A percentile compares a stretch with the other conserved stretches of the same genome.
Conservation (phyloP, 805 yeast species). For the Sugiyamaella marilandica region DNA sequence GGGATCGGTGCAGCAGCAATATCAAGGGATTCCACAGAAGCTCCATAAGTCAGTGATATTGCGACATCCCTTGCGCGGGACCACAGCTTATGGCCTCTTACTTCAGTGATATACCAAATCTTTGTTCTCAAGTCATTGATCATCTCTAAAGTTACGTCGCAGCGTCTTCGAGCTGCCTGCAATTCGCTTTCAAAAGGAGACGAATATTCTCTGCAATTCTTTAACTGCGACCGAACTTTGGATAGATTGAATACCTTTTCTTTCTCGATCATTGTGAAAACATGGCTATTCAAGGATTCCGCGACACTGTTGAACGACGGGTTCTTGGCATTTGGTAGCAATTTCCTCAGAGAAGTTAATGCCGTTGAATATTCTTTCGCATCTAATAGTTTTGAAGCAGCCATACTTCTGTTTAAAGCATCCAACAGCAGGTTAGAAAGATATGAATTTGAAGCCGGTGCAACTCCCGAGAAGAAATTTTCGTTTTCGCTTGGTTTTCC, state of each 20-base stretch:
- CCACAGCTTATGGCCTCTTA: conserved; percentile 22
- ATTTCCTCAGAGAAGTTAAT: conserved; percentile 13
- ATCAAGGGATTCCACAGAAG: conserved; percentile 2
- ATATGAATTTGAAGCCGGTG: conserved; percentile 2
- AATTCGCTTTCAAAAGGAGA: conserved; percentile 16
- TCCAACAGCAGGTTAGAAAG: conserved; percentile 14
- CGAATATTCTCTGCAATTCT: conserved; percentile 9
- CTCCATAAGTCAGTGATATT: conserved; percentile 15
- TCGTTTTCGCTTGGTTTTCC: neutral
- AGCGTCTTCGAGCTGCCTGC: conserved; percentile 7
- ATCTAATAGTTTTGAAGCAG: conserved; percentile 17
- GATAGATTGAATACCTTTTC: conserved; percentile 13
- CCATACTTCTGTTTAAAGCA: conserved; percentile 12
- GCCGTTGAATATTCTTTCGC: conserved; percentile 21
- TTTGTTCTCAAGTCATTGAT: conserved; percentile 22
- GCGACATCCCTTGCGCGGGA: conserved; percentile 27
- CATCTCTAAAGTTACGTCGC: conserved; percentile 9
- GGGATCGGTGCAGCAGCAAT: conserved; percentile 5
- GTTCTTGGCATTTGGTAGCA: conserved; percentile 15
- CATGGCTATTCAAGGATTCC: conserved; percentile 12
- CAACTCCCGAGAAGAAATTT: neutral
- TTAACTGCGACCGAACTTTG: conserved; percentile 9
- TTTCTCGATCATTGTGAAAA: conserved; percentile 11
- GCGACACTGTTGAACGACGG: conserved; percentile 11
- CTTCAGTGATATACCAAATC: conserved; percentile 26